Conservation (phyloP, 495 filamentous ascomycete species). For the Parathielavia appendiculata region DNA sequence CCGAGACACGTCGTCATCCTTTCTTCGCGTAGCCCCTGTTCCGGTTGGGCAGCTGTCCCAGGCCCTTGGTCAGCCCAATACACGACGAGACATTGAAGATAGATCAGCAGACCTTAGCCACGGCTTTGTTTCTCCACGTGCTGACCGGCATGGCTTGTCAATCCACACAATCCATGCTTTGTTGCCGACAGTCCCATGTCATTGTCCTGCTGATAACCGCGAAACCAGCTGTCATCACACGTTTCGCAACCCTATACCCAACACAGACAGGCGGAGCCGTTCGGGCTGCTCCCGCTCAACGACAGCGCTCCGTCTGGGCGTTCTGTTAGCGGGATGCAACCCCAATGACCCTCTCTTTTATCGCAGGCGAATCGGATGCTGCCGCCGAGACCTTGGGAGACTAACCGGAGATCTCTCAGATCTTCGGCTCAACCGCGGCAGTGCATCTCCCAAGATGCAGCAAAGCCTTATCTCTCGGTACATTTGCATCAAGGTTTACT, state of each 20-base stretch:
- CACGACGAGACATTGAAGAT: neutral
- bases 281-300: too few species aligned
- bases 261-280: neutral
- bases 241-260: neutral
- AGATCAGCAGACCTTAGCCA: neutral
- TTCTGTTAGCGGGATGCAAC: neutral
- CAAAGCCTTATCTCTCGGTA: neutral
- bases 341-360: conserved; percentile 1
- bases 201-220: neutral
- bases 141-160: neutral
- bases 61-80: neutral
- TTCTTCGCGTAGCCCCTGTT: neutral
- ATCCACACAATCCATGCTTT: neutral
- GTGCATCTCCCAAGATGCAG: conserved; percentile 5
- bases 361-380: conserved; percentile 12
- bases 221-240: neutral
- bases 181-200: neutral
- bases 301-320: neutral
- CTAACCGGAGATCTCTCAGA: conserved; percentile 18
- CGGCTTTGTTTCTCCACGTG: conserved; percentile 5
- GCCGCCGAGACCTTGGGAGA: conserved; percentile 12
- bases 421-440: conserved; percentile 2
- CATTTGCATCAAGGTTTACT: neutral
- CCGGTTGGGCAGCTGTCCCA: conserved; percentile 3
- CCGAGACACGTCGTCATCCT: conserved; percentile 1